Evolutionary conservation across 208 protist species (phyloP).

Genomic region (Acanthamoeba royreba): DNA sequence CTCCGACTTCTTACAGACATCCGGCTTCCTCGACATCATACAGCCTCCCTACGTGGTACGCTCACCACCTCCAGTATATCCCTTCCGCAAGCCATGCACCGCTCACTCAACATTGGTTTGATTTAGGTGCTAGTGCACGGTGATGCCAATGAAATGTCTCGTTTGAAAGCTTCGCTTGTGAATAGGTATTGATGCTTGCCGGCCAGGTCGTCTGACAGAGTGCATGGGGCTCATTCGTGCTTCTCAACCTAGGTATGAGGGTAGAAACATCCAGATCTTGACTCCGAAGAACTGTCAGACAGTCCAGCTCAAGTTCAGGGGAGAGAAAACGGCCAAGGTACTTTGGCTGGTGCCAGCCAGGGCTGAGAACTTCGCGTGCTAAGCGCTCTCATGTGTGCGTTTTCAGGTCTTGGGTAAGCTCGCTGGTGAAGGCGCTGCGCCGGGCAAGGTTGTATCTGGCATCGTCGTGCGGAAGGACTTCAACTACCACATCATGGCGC

Average conservation of each 20-base stretch:
- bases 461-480: conserved; percentile 63
- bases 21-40: conserved; percentile 73
- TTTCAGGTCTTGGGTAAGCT: conserved; percentile 34
- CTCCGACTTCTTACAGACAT: conserved; percentile 89
- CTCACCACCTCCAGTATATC: conserved; percentile 71
- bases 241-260: conserved; percentile 23
- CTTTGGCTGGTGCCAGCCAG: not conserved
- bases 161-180: conserved; percentile 89
- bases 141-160: conserved; percentile 90
- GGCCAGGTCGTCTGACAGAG: conserved; percentile 69
- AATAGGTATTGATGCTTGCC: conserved; percentile 72
- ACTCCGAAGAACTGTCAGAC: conserved; percentile 91
- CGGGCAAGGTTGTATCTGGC: conserved; percentile 26
- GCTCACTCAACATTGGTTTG: conserved; percentile 81
- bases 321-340: conserved; percentile 89
- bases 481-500: conserved; percentile 54
- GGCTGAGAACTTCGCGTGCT: not conserved
- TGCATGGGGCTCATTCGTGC: not conserved
- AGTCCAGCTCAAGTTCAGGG: conserved; percentile 91
- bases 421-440: conserved; percentile 1
- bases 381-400: not conserved
- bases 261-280: conserved; percentile 81
- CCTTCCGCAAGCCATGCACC: conserved; percentile 76
- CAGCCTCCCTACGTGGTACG: conserved; percentile 68
- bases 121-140: conserved; percentile 93